Evolutionary conservation across 1,284 basidiomycete species (phyloP).

Genomic region (Caloboletus firmus): DNA sequence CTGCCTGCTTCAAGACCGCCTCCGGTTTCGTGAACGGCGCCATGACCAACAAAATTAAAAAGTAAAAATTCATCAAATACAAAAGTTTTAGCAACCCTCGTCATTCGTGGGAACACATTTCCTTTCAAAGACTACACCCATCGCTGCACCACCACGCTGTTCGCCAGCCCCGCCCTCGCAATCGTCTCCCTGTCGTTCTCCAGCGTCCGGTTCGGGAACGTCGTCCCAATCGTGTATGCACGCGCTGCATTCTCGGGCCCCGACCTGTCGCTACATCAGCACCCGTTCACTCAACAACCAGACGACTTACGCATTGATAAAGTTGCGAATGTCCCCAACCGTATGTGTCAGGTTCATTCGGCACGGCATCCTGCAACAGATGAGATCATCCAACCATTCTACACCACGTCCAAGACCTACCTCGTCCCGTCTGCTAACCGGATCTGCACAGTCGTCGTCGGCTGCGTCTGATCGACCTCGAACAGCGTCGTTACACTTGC

Average conservation of each 20-base stretch:
- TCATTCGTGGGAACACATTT: constrained; percentile 19
- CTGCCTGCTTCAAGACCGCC: constrained; percentile 88
- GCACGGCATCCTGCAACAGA: constrained; percentile 65
- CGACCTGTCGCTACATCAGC: constrained; percentile 49
- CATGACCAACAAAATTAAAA: constrained; percentile 46
- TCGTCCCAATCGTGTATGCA: constrained; percentile 77
- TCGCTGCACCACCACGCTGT: constrained; percentile 86
- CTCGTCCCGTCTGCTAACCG: constrained; percentile 90
- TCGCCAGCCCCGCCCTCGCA: constrained; percentile 70
- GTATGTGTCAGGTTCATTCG: constrained; percentile 93
- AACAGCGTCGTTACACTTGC: constrained; percentile 58
- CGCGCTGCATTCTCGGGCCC: constrained; percentile 67
- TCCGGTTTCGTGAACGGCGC: constrained; percentile 90
- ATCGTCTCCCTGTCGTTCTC: constrained; percentile 71
- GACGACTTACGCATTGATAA: constrained; percentile 83
- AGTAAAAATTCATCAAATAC: not conserved
- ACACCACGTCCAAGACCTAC: constrained; percentile 38
- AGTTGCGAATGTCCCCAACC: constrained; percentile 80
- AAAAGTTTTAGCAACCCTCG: not conserved
- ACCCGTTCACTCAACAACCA: not conserved
- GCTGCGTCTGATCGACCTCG: constrained; percentile 78
- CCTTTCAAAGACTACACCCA: constrained; percentile 49
- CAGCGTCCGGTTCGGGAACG: constrained; percentile 81
- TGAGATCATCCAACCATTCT: not conserved
- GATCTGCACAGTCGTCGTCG: constrained; percentile 90